These are phyloP conservation scores for Lactarius pseudohatsudake DNA, from an alignment of 768 basidiomycete genomes.

Conservation along the genomic window DNA sequence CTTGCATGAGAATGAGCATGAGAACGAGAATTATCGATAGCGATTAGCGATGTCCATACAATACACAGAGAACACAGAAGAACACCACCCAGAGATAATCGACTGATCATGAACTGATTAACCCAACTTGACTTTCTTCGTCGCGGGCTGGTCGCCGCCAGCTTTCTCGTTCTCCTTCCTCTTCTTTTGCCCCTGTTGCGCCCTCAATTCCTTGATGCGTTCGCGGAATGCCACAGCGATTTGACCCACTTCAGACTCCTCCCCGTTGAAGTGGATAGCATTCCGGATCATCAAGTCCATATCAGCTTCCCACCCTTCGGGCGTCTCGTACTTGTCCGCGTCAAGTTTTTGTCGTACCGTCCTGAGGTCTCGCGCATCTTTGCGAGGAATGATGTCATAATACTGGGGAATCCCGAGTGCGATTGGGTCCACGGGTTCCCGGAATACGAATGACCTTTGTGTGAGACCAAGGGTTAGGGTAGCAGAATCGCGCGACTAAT, in stretches of 20 bases:
- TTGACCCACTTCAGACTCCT: conserved; percentile 73
- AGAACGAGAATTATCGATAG: neutral
- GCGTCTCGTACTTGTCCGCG: conserved; percentile 74
- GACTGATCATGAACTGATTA: conserved; percentile 36
- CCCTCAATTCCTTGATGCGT: conserved; percentile 55
- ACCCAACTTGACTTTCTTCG: conserved; percentile 65
- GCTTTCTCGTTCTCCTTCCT: conserved; percentile 71
- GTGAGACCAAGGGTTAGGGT: conserved; percentile 4
- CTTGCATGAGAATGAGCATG: neutral
- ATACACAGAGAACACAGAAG: conserved; percentile 2
- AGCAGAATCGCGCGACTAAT: conserved; percentile 22
- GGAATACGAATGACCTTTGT: conserved; percentile 71
- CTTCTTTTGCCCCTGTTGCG: conserved; percentile 55
- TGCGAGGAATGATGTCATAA: conserved; percentile 78
- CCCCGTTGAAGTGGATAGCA: conserved; percentile 85
- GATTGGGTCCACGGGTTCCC: conserved; percentile 87
- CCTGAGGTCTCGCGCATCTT: conserved; percentile 82
- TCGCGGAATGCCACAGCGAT: conserved; percentile 52
- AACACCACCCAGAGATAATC: neutral
- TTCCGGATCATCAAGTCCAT: conserved; percentile 86
- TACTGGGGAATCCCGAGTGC: conserved; percentile 83
- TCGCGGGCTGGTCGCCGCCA: conserved; percentile 52
- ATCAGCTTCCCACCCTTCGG: conserved; percentile 82
- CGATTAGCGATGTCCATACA: neutral
- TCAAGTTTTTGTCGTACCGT: conserved; percentile 83